These are phyloP conservation scores for Cladochytrium replicatum DNA, from an alignment of 192 early-diverging fungal genomes.

Conservation along the genomic window DNA sequence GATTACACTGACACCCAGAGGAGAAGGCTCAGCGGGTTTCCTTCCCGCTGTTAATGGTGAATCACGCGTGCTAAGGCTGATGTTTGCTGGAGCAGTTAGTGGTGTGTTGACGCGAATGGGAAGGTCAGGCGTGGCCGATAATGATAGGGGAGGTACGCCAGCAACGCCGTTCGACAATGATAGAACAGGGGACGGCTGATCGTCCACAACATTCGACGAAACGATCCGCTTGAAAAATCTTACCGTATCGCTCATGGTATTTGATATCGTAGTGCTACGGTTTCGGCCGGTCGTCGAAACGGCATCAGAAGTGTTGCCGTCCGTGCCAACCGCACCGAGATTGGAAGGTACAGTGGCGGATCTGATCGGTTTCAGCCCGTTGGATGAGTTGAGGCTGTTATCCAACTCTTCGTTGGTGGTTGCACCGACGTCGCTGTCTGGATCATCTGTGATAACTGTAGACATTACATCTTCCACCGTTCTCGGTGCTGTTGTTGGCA, in stretches of 20 bases:
- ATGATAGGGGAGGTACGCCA: neutral
- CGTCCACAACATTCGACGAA: too few relatives aligned
- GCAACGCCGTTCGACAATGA: too few relatives aligned
- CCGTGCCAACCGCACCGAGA: too few relatives aligned
- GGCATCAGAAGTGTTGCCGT: too few relatives aligned
- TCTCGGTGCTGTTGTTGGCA: neutral
- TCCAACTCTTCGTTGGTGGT: neutral
- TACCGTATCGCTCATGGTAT: too few relatives aligned
- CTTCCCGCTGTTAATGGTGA: neutral
- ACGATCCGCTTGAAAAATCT: too few relatives aligned
- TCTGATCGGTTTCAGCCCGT: neutral
- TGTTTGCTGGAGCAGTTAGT: neutral
- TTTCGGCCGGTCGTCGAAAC: too few relatives aligned
- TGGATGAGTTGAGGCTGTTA: neutral
- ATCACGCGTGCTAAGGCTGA: neutral
- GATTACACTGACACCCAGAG: neutral
- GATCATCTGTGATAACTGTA: neutral
- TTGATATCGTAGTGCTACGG: too few relatives aligned
- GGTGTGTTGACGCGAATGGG: neutral
- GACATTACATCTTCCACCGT: neutral
- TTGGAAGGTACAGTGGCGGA: neutral
- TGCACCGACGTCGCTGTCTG: neutral
- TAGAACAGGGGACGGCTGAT: too few relatives aligned
- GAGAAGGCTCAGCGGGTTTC: neutral
- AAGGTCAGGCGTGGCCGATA: neutral